Conservation (phyloP, 306 rosid species). For the Hylodesmum podocarpum region DNA sequence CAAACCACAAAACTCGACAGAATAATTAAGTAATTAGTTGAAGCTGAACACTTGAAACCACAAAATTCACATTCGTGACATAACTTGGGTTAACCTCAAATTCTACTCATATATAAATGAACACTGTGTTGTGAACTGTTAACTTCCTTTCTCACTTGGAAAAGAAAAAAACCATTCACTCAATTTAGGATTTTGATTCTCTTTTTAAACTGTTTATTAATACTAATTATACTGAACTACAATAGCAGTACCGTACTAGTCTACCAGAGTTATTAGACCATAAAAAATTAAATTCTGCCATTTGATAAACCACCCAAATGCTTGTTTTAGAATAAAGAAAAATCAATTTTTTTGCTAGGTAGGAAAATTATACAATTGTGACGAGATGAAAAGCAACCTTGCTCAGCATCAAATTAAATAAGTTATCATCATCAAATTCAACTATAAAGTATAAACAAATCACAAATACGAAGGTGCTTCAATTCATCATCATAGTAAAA, state of each 20-base stretch:
- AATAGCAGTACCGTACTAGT: background rate
- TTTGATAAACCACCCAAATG: background rate
- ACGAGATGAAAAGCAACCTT: background rate
- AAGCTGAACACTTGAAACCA: too few species aligned
- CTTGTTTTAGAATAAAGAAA: background rate
- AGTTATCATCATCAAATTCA: background rate
- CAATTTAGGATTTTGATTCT: too few species aligned
- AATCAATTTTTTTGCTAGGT: background rate
- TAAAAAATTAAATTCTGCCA: background rate
- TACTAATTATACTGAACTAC: background rate
- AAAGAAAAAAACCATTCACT: too few species aligned
- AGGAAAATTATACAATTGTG: background rate
- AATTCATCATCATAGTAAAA: conserved; percentile 34
- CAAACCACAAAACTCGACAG: too few species aligned
- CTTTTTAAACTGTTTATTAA: too few species aligned
- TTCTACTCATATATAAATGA: too few species aligned
- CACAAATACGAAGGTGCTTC: conserved; percentile 23
- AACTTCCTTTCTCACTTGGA: too few species aligned
- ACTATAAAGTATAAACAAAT: too few species aligned
- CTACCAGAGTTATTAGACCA: background rate
- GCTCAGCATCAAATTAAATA: background rate
- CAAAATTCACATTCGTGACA: too few species aligned
- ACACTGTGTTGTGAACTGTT: too few species aligned
- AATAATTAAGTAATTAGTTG: too few species aligned
- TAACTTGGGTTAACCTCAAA: too few species aligned